Base-by-base conservation (phyloP, 805 yeast species). In the Maudiozyma saulgeensis region DNA sequence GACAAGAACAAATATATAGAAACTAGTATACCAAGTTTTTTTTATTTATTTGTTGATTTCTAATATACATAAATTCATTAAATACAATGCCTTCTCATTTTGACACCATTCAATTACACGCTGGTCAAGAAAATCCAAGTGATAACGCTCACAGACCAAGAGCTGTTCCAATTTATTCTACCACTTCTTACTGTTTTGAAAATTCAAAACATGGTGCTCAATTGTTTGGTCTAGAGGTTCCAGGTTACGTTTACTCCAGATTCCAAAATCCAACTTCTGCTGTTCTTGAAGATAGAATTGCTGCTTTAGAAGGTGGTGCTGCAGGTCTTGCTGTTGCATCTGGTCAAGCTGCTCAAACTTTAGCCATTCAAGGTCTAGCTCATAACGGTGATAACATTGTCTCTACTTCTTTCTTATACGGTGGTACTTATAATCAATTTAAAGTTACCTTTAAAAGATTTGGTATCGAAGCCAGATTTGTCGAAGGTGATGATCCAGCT, bases 351-450 rank as follows among this genome's bases (percentile, higher is more conserved):
- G 97, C 98, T 26, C 96, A 90, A 68, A 80, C 88, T 56, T 64
- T 85, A 51, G 95, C 96, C 19, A 74, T 89, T 65, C 76, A 86
- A 35, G 87, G 87, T 49, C 75, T 89, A 58, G 95, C 96, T 38
- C 88, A 84, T 57, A 68, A 79, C 49, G 98, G 98, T 59, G 96
- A 88, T 65, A 93, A 93, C 72, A 78, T 91, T 57, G 79, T 91
- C 49, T 82, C 96, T 31, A 83, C 96, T 23, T 79, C 95, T 6
- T 87, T 66, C 73, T 74, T 91, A 53, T 91, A 93, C 66, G 99
- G 99, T 57, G 99, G 99, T 61, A 90, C 97, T 51, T 89, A 84
- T 73, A 91, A 91, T 68, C 96, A 91, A 68, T 87, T 91, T 76
- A 89, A 88, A 69, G 95, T 88, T 57, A 82, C 93, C 21, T 85